Evolutionary conservation across 116 monocot genomes (phyloP).

Genomic region (Cymodocea nodosa): DNA sequence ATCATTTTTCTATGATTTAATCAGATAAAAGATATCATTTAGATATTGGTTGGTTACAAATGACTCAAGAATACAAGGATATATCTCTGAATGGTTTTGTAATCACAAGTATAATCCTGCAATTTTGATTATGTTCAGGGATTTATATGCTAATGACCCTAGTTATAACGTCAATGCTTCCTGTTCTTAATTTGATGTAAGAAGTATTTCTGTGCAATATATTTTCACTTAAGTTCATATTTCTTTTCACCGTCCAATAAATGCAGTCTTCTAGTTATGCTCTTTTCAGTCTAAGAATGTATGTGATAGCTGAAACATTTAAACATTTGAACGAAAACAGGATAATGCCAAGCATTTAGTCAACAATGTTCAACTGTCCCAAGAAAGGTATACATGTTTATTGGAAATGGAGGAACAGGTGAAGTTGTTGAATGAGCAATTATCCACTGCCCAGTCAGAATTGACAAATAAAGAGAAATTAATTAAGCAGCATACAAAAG

Average conservation of each 20-base stretch:
- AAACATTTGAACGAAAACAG: conserved; percentile 10
- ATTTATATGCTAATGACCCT: no score
- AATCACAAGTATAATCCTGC: no score
- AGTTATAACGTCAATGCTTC: no score
- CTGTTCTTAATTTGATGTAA: no score
- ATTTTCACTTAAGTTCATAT: background rate
- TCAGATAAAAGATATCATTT: no score
- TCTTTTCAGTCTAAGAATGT: background rate
- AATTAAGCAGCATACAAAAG: conserved; percentile 51
- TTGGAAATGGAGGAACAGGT: conserved; percentile 51
- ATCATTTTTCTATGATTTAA: no score
- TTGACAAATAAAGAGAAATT: conserved; percentile 25
- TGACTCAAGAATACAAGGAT: no score
- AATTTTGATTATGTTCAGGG: no score
- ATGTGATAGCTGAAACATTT: conserved; percentile 2
- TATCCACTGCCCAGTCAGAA: conserved; percentile 35
- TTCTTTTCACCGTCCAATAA: background rate
- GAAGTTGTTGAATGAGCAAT: conserved; percentile 31
- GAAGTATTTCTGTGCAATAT: background rate
- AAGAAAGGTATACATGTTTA: conserved; percentile 38
- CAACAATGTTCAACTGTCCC: conserved; percentile 39
- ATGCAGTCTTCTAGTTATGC: background rate
- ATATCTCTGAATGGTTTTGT: no score
- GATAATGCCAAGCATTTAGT: conserved; percentile 19
- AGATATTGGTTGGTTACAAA: no score